These are phyloP conservation scores for Boletus barrowsii DNA, from an alignment of 768 basidiomycete genomes.

Conservation along the genomic window DNA sequence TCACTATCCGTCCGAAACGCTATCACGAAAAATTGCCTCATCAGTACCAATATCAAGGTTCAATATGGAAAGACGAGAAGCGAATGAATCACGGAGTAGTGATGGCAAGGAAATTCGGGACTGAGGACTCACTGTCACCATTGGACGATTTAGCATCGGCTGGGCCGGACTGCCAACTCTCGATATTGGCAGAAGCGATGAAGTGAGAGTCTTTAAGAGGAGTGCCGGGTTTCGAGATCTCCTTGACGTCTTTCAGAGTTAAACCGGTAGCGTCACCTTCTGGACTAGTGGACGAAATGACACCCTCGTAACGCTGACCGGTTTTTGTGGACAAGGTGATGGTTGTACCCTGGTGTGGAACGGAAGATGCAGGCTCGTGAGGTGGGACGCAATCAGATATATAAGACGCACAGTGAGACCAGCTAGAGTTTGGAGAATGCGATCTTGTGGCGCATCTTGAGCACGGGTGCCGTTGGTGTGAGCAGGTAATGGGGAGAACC, in stretches of 20 bases:
- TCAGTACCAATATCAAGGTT: conserved; percentile 9
- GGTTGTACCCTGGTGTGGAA: conserved; percentile 60
- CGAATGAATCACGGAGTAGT: background rate
- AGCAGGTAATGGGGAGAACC: conserved; percentile 42
- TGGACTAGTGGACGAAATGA: conserved; percentile 52
- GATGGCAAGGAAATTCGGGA: background rate
- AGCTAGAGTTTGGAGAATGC: conserved; percentile 59
- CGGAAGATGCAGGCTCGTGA: conserved; percentile 15
- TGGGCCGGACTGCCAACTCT: conserved; percentile 69
- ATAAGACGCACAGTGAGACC: conserved; percentile 63
- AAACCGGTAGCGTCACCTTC: conserved; percentile 74
- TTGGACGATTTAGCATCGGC: conserved; percentile 67
- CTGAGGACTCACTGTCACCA: conserved; percentile 59
- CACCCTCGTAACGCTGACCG: conserved; percentile 70
- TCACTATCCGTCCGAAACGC: conserved; percentile 84
- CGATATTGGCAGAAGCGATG: conserved; percentile 70
- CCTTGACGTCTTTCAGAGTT: conserved; percentile 74
- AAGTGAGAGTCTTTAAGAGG: conserved; percentile 70
- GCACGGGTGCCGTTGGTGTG: conserved; percentile 48
- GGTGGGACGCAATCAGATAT: conserved; percentile 6
- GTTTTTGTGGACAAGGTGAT: conserved; percentile 75
- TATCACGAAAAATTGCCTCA: conserved; percentile 26
- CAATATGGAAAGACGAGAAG: background rate
- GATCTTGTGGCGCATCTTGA: conserved; percentile 51
- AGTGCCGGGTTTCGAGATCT: conserved; percentile 60